These are phyloP conservation scores for Mariannaea sp. DNA, from an alignment of 2,329 filamentous ascomycete species.

Conservation along the genomic window DNA sequence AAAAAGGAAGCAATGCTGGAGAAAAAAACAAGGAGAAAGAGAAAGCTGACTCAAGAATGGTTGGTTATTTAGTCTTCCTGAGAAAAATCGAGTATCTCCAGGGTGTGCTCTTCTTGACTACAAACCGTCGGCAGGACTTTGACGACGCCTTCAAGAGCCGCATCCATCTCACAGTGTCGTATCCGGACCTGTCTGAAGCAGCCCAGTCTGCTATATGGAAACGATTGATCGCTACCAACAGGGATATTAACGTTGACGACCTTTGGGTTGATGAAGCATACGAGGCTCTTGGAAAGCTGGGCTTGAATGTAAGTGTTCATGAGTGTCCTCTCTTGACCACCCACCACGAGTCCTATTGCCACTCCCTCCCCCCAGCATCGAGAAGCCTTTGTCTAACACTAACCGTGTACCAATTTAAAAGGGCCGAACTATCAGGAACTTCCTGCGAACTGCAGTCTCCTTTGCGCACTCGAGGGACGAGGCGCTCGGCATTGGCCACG, in stretches of 20 bases:
- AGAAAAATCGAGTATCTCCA: constrained; percentile 13
- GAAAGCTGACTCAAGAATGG: not conserved
- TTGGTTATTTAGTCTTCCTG: not conserved
- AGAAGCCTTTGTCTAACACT: no score
- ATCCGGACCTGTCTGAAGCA: constrained; percentile 1
- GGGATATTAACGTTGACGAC: not conserved
- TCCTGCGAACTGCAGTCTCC: constrained; percentile 11
- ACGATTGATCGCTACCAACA: constrained; percentile 8
- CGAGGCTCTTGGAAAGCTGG: constrained; percentile 5
- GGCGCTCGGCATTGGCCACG: not conserved
- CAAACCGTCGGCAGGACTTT: constrained; percentile 10
- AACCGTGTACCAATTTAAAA: no score
- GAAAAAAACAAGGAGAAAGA: no score
- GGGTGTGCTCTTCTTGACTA: constrained; percentile 10
- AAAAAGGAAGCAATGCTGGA: not conserved
- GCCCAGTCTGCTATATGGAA: constrained; percentile 5
- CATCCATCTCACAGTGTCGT: constrained; percentile 12
- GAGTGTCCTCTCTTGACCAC: not conserved
- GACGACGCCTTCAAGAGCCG: constrained; percentile 12
- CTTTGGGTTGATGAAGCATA: constrained; percentile 4
- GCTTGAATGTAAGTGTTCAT: constrained; percentile 2
- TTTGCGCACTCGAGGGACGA: constrained; percentile 3
- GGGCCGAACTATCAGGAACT: constrained; percentile 7
- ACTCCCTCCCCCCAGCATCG: no score
- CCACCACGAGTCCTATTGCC: no score